A percentile compares a stretch with the other conserved stretches of the same genome.
phyloP scores from a whole-genome alignment of 805 yeast species.

The Saccharomyces kudriavzevii region DNA sequence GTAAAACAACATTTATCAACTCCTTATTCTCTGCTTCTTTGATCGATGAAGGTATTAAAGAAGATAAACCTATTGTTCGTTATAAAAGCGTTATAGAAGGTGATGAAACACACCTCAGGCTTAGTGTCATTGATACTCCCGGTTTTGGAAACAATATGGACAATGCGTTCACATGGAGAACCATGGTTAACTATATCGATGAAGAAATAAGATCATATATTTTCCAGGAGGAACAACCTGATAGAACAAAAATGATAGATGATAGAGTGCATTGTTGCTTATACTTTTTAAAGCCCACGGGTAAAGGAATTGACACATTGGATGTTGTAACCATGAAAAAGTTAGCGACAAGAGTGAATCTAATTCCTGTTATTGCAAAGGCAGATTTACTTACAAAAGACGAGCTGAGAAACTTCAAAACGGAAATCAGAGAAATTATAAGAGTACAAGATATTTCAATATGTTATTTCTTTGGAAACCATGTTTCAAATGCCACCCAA shows the following conservation, averaged over 20 bases:
- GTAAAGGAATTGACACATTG: conserved; percentile 50
- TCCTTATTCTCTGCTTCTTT: conserved; percentile 54
- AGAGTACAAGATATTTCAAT: conserved; percentile 42
- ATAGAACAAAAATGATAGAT: conserved; percentile 46
- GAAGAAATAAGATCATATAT: conserved; percentile 61
- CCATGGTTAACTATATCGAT: conserved; percentile 66
- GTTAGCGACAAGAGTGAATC: conserved; percentile 61
- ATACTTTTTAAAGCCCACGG: conserved; percentile 69
- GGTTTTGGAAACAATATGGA: conserved; percentile 69
- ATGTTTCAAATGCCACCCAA: conserved; percentile 25
- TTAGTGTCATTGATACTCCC: conserved; percentile 65
- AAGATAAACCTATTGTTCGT: conserved; percentile 17
- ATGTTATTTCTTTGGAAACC: not conserved
- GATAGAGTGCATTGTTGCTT: conserved; percentile 76
- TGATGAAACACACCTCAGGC: conserved; percentile 46
- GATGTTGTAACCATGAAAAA: conserved; percentile 70
- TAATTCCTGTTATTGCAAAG: conserved; percentile 75
- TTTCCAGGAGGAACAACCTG: conserved; percentile 74
- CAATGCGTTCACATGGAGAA: conserved; percentile 58
- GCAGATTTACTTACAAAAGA: conserved; percentile 51
- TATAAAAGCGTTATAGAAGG: conserved; percentile 50
- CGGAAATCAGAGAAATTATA: conserved; percentile 42
- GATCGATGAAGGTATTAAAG: not conserved
- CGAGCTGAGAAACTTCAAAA: conserved; percentile 50
- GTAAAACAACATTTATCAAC: conserved; percentile 75